Base-by-base conservation (phyloP, 2,329 filamentous ascomycete species). In the Grosmannia serpens region DNA sequence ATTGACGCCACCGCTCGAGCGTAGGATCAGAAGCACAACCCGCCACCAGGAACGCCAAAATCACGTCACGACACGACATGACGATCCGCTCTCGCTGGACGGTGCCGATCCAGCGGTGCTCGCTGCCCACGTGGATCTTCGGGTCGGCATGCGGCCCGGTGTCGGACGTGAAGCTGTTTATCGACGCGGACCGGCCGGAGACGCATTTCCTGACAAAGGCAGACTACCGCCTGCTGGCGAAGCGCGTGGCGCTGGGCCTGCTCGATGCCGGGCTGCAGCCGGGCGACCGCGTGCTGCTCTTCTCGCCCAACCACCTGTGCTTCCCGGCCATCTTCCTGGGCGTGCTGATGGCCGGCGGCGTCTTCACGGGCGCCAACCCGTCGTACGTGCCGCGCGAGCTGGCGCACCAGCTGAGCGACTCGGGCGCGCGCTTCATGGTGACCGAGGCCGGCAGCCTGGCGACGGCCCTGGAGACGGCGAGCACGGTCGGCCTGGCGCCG, bases 351-450 rank as follows among this genome's bases (percentile, higher is more conserved):
- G 87, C 88, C 0, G 87, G 87, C 4, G 87, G 87, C 1, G 74
- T 92, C 57, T 92, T 92, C 72, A 87, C 85, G 0, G 88, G 87
- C 29, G 70, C 70, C 44, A 71, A 71, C 59, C 70, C 70, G 26
- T 61, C 64, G 4, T 70, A 84, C 64, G 84, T 88, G 0, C 74
- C 82, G 0, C 75, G 87, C 24, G 89, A 94, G 70, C 71, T 95
- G 52, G 86, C 84, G 8, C 86, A 88, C 69, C 89, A 94, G 70
- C 74, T 94, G 41, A 76, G 81, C 54, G 87, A 92, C 68, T 86
- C 84, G 58, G 84, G 80, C 0, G 85, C 88, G 0, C 78, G 70
- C 8, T 86, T 87, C 65, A 71, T 94, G 59, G 72, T 94, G 57
- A 80, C 82, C n/a, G 79, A 84, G 0, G 79, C 82, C 41, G 74